Conservation (phyloP, 2,329 filamentous ascomycete genomes). For the Colletotrichum sidae region DNA sequence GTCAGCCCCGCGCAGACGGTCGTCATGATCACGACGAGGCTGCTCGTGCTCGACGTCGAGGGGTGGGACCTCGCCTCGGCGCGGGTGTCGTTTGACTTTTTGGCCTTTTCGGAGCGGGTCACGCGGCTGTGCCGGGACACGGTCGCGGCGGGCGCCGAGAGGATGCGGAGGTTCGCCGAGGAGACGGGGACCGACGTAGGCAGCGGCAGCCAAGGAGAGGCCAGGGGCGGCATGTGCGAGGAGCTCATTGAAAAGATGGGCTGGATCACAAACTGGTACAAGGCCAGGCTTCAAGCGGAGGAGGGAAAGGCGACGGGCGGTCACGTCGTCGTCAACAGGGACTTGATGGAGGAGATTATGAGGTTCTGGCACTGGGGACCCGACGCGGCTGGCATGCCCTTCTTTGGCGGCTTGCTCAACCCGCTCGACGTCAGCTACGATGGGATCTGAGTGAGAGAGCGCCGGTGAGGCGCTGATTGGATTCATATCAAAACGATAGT, state of each 20-base stretch:
- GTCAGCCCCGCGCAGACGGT: conserved; percentile 16
- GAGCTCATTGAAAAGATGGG: conserved; percentile 22
- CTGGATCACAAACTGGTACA: conserved; percentile 25
- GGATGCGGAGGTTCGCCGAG: conserved; percentile 15
- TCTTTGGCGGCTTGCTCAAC: conserved; percentile 21
- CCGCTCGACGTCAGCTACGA: conserved; percentile 11
- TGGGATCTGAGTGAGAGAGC: conserved; percentile 8
- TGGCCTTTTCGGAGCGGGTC: conserved; percentile 26
- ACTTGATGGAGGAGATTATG: conserved; percentile 24
- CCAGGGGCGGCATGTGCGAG: conserved; percentile 12
- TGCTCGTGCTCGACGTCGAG: conserved; percentile 36
- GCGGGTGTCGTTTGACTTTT: conserved; percentile 33
- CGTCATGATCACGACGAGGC: conserved; percentile 30
- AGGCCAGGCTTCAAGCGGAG: conserved; percentile 2
- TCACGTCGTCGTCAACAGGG: background rate
- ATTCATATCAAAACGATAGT: no score
- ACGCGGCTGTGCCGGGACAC: conserved; percentile 1
- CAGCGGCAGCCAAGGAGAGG: background rate
- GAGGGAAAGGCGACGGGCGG: background rate
- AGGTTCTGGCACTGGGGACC: conserved; percentile 24
- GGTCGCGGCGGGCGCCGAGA: background rate
- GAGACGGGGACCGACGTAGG: conserved; percentile 1
- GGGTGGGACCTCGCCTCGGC: conserved; percentile 36
- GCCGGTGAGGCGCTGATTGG: background rate
- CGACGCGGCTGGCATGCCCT: conserved; percentile 1